Evolutionary conservation across 2,329 filamentous ascomycete species (phyloP).

Genomic region (Massarina eburnea): DNA sequence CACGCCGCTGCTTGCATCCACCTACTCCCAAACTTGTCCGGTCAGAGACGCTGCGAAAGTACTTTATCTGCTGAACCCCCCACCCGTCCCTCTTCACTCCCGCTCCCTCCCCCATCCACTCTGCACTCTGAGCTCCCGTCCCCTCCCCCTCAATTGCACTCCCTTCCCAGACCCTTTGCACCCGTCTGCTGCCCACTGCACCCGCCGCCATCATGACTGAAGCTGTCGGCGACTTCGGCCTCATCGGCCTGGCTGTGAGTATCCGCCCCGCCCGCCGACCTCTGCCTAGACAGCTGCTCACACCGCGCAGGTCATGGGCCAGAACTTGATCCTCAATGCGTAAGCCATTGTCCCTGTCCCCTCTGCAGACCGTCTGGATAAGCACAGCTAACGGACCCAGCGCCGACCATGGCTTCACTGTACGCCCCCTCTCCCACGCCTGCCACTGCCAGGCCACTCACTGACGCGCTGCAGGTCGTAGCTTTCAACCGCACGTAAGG

Average conservation of each 20-base stretch:
- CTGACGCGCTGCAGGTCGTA: constrained; percentile 57
- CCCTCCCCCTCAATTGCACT: constrained; percentile 28
- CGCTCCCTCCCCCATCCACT: constrained; percentile 19
- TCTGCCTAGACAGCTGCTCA: constrained; percentile 19
- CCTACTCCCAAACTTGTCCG: constrained; percentile 37
- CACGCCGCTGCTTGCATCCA: constrained; percentile 25
- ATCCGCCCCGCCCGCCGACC: constrained; percentile 2
- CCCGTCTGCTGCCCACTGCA: constrained; percentile 6
- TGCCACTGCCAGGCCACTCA: constrained; percentile 5
- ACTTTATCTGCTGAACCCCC: constrained; percentile 38
- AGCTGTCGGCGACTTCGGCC: constrained; percentile 54
- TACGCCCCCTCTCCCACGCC: constrained; percentile 14
- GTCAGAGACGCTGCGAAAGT: constrained; percentile 27
- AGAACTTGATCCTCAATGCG: constrained; percentile 59
- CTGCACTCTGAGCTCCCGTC: constrained; percentile 16
- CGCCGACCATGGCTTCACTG: constrained; percentile 75
- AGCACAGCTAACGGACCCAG: constrained; percentile 33
- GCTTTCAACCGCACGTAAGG: constrained; percentile 89
- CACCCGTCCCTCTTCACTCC: constrained; percentile 14
- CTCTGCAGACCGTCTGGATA: constrained; percentile 7
- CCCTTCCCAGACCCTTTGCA: constrained; percentile 24
- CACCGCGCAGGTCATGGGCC: constrained; percentile 47
- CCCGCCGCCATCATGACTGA: constrained; percentile 39
- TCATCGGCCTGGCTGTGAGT: constrained; percentile 55
- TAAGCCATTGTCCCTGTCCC: constrained; percentile 29